A percentile compares a stretch with the other conserved stretches of the same genome.
phyloP scores from a whole-genome alignment of 164 flowering plant genomes.

The Taxillus chinensis region DNA sequence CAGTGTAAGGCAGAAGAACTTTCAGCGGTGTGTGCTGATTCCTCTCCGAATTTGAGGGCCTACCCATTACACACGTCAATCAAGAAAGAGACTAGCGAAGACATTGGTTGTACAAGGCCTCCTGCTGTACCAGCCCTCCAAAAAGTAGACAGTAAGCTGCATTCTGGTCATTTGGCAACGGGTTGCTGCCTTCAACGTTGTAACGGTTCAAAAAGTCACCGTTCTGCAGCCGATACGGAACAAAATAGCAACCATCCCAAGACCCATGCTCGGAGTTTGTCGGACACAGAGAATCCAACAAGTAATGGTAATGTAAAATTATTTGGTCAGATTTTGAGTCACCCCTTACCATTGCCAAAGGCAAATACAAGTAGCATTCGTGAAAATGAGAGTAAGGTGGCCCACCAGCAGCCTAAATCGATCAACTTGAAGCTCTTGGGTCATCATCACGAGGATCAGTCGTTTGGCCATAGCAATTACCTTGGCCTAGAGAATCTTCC shows the following conservation, averaged over 20 bases:
- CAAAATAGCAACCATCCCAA: slow-evolving; percentile 15
- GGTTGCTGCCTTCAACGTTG: slow-evolving; percentile 31
- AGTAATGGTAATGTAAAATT: slow-evolving; percentile 63
- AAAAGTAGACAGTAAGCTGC: slow-evolving; percentile 14
- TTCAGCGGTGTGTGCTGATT: slow-evolving; percentile 14
- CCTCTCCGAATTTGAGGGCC: slow-evolving; percentile 29
- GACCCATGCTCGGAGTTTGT: slow-evolving; percentile 22
- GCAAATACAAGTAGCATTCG: slow-evolving; percentile 11
- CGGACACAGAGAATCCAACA: slow-evolving; percentile 38
- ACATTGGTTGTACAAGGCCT: slow-evolving; percentile 13
- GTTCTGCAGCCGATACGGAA: slow-evolving; percentile 14
- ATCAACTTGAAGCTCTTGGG: slow-evolving; percentile 17
- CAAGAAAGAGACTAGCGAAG: slow-evolving; percentile 31
- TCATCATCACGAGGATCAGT: slow-evolving; percentile 19
- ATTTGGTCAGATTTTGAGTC: slow-evolving; percentile 70
- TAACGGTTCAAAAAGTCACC: slow-evolving; percentile 17
- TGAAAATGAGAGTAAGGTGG: slow-evolving; percentile 17
- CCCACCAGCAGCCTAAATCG: slow-evolving; percentile 12
- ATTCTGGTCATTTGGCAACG: slow-evolving; percentile 12
- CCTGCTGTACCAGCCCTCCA: slow-evolving; percentile 15
- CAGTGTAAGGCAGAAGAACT: slow-evolving; percentile 12
- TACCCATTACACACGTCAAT: slow-evolving; percentile 30
- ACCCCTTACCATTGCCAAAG: slow-evolving; percentile 32
- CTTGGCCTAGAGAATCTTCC: slow-evolving; percentile 41
- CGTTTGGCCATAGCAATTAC: slow-evolving; percentile 24